phyloP scores from a whole-genome alignment of 2,329 filamentous ascomycete genomes.

The Raffaelea deltoideospora region DNA sequence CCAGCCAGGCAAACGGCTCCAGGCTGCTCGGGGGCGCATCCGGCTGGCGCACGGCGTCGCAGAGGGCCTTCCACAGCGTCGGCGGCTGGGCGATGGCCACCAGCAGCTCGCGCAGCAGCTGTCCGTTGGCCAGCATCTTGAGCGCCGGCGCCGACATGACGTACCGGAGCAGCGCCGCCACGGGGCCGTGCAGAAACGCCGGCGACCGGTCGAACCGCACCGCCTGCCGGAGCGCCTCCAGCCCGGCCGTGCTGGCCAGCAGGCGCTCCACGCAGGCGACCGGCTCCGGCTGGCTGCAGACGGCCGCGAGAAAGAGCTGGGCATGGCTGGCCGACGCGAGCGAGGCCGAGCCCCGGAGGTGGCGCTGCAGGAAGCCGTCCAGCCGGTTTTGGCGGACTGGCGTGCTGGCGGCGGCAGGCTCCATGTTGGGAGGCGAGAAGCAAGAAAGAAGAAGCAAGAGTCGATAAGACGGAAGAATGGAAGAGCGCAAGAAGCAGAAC shows the following conservation, averaged over 20 bases:
- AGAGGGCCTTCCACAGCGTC: constrained; percentile 33
- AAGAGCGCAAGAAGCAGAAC: too few species aligned
- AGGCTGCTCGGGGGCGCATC: not conserved
- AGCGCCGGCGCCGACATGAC: constrained; percentile 24
- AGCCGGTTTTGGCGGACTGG: too few species aligned
- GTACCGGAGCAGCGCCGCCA: constrained; percentile 19
- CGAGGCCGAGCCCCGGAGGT: too few species aligned
- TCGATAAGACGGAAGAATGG: too few species aligned
- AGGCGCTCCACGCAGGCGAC: constrained; percentile 1
- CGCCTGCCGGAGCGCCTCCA: not conserved
- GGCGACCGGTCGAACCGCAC: not conserved
- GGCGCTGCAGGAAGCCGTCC: too few species aligned
- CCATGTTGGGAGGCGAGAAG: too few species aligned
- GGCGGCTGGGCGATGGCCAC: constrained; percentile 32
- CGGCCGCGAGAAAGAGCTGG: constrained; percentile 1
- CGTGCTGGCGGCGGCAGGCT: too few species aligned
- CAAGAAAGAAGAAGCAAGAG: too few species aligned
- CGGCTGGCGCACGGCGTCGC: not conserved
- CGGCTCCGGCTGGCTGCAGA: not conserved
- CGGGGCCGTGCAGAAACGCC: not conserved
- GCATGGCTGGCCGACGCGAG: too few species aligned
- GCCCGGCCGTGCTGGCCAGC: not conserved
- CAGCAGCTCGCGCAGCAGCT: constrained; percentile 31
- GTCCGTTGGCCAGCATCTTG: constrained; percentile 32
- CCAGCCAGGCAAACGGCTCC: constrained; percentile 1